Percentiles rank a stretch among this genome's conserved stretches.
Evolutionary conservation across 495 filamentous ascomycete species (phyloP).

Genomic region (Aspergillus avenaceus): DNA sequence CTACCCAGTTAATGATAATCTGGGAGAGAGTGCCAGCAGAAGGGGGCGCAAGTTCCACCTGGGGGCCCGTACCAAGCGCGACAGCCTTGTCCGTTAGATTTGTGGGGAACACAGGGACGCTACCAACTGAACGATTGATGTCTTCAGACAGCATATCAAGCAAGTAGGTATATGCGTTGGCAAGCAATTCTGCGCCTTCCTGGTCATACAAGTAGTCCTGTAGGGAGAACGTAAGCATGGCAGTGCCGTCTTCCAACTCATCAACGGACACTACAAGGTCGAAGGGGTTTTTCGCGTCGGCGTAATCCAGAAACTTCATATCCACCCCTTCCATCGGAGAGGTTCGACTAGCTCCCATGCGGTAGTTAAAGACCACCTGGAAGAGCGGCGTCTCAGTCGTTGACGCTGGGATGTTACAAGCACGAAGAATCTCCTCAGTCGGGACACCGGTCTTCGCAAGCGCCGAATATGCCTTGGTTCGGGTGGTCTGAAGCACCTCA

Average conservation of each 20-base stretch:
- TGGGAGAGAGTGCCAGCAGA: not conserved
- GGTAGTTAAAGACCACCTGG: constrained; percentile 33
- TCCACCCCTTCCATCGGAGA: constrained; percentile 9
- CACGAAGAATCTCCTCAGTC: constrained; percentile 30
- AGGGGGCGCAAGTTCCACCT: not conserved
- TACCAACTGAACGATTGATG: not conserved
- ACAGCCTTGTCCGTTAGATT: not conserved
- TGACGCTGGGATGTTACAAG: constrained; percentile 17
- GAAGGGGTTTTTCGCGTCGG: constrained; percentile 16
- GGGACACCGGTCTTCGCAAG: constrained; percentile 26
- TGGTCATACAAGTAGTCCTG: constrained; percentile 11
- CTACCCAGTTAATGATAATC: not conserved
- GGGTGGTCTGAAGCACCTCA: constrained; percentile 4
- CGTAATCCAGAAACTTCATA: constrained; percentile 11
- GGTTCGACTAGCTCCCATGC: constrained; percentile 8
- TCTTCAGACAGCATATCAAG: constrained; percentile 9
- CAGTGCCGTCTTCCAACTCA: constrained; percentile 12
- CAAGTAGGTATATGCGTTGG: constrained; percentile 16
- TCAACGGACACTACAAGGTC: constrained; percentile 21
- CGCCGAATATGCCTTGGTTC: constrained; percentile 13
- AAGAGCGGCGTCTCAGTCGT: constrained; percentile 23
- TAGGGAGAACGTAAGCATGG: constrained; percentile 1
- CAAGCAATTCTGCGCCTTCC: constrained; percentile 5
- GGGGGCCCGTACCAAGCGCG: not conserved
- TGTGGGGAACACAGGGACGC: not conserved